Evolutionary conservation across 768 basidiomycete species (phyloP).

Genomic region (Dictyophora rubrovolvata): DNA sequence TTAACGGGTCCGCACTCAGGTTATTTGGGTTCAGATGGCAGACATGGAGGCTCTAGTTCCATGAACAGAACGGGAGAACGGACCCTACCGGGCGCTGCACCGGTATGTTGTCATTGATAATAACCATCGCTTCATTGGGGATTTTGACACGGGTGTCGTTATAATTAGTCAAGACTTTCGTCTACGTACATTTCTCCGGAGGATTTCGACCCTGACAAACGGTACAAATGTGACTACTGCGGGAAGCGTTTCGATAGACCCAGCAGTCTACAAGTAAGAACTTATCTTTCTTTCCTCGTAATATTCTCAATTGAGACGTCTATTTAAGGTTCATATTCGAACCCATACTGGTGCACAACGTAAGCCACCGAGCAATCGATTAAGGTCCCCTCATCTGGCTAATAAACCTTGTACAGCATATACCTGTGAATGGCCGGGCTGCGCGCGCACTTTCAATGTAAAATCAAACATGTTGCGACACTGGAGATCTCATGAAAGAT

Average conservation of each 20-base stretch:
- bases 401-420: constrained; percentile 40
- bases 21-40: background rate
- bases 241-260: constrained; percentile 3
- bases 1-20: background rate
- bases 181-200: background rate
- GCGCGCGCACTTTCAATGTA: constrained; percentile 71
- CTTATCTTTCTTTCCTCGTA: background rate
- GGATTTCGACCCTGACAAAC: background rate
- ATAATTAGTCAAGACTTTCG: no score
- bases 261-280: background rate
- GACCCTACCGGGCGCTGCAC: background rate
- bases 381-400: background rate
- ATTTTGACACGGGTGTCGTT: no score
- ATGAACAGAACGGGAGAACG: background rate
- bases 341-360: background rate
- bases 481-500: constrained; percentile 37
- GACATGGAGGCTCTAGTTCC: background rate
- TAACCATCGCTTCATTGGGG: background rate
- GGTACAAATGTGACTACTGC: constrained; percentile 1
- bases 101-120: background rate
- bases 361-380: background rate
- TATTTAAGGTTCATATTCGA: background rate
- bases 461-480: constrained; percentile 82
- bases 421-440: constrained; percentile 62
- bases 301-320: background rate